Conservation (phyloP, 768 basidiomycete species). For the Tulasnella sp. region DNA sequence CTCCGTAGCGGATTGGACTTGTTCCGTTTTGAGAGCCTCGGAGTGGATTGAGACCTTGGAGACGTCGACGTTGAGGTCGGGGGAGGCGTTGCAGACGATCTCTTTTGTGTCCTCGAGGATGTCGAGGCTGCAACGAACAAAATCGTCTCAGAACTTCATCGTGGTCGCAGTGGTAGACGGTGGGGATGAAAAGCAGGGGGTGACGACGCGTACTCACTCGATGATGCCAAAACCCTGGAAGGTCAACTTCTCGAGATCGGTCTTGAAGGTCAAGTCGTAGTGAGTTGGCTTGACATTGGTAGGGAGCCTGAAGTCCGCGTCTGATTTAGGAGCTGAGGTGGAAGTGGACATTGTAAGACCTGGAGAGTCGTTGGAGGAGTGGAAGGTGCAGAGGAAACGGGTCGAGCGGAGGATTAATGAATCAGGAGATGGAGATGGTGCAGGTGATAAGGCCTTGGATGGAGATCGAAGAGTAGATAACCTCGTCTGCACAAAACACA, state of each 20-base stretch:
- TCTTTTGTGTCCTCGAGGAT: slow-evolving; percentile 52
- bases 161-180: no score
- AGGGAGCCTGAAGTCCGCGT: slow-evolving; percentile 21
- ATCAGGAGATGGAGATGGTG: background rate
- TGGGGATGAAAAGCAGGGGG: background rate
- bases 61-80: slow-evolving; percentile 49
- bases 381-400: background rate
- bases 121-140: slow-evolving; percentile 44
- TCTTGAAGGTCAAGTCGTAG: slow-evolving; percentile 35
- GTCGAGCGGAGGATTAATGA: background rate
- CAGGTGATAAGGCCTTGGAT: background rate
- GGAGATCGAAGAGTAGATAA: background rate
- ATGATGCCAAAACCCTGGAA: slow-evolving; percentile 75
- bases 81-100: slow-evolving; percentile 54
- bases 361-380: slow-evolving; percentile 1
- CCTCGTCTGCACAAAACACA: background rate
- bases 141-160: no score
- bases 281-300: slow-evolving; percentile 27
- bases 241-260: slow-evolving; percentile 57
- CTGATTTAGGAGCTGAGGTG: background rate
- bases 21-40: slow-evolving; percentile 45
- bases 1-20: slow-evolving; percentile 35
- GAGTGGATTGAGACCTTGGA: slow-evolving; percentile 49
- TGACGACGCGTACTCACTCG: slow-evolving; percentile 38
- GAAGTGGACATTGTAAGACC: background rate